Evolutionary conservation across 345 rosid genomes (phyloP), one percentile per base, ranked within the genome.

Genomic region (Orychophragmus violaceus): DNA sequence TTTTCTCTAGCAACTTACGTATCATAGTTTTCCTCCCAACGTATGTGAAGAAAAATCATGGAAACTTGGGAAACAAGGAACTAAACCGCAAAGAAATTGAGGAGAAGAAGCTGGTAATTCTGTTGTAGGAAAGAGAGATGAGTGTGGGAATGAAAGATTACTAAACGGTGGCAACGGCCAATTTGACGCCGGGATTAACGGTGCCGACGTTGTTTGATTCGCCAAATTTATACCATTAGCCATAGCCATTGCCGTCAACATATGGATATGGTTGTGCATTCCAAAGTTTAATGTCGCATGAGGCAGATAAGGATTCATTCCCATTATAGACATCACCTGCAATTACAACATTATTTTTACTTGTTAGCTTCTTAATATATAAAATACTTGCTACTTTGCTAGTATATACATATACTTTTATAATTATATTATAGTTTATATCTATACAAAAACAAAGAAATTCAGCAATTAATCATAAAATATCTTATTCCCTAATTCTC

Each of bases 291-390:
- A 50, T 23, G 66, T 50, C 35, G 32, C 22, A 21, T 22, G 61
- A 25, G 56, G 37, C 17, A 59, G 37, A 59, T 49, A 72, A 50
- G 49, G 64, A 65, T 59, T 72, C 62, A 59, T 58, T 14, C 67
- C 62, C 76, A 66, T 41, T 3, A 19, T 41, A 39, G 71, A 65
- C 70, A 72, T 64, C 52, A 57, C 53, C 76, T 72, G 59, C 8
- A 64, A 36, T 27, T 36, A 55, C 19, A 46, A 8, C 25, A 13
- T 3, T 9, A 25, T 19, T 29, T 29, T 53, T 69, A 61, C n/a
- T 50, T 3, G 24, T 50, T 51, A 7, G 17, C 21, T 69, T 58
- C 50, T 8, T 11, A 59, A 69, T 37, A 36, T 59, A 48, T 35
- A 25, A 27, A 8, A 11, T 16, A 63, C 22, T 36, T 1, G 23